Base-by-base conservation (phyloP, 192 early-diverging fungal genomes). In the Entophlyctis luteolus region DNA sequence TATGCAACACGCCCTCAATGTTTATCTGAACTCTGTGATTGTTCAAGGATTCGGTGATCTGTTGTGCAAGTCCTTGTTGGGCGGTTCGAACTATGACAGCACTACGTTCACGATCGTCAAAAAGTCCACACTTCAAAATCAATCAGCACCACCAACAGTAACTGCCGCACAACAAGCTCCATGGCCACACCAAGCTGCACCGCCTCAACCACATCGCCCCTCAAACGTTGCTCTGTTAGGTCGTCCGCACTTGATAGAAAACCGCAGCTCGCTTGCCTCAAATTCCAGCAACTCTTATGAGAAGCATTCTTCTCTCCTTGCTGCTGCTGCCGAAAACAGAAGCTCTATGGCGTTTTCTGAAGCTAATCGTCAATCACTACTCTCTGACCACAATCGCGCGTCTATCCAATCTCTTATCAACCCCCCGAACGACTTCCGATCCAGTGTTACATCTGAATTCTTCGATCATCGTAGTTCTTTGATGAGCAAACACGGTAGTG, bases 1-100 rank as follows among this genome's bases (percentile, higher is more conserved):
- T 18, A 18, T 33, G 46, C 42, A 63, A 32, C 16, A 20, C 16
- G 10, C 8, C 12, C 60, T 63, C 39, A 16, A 63, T 1, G 4
- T 6, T 4, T 63, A 29, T 34, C 47, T 63, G 12, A 63, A 63
- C 6, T 12, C 48, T 50, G 42, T 47, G 28, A 48, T 63, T 29
- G 60, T n/a, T 14, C 4, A 20, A 6, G 60, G 60, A 10, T 49
- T 63, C 20, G 31, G 25, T 22, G 60, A 63, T 25, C 25, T 22
- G n/a, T 35, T 55, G 10, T 23, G 27, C 27, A n/a, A 35, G 54
- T 55, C 36, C 32, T 35, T 55, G 23, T 22, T 55, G 20, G n/a
- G n/a, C n/a, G n/a, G n/a, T n/a, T n/a, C n/a, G n/a, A n/a, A n/a
- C n/a, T n/a, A n/a, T n/a, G n/a, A n/a, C n/a, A n/a, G n/a, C n/a